Evolutionary conservation across 2,329 filamentous ascomycete genomes (phyloP).

Genomic region (Aspergillus intermedius): DNA sequence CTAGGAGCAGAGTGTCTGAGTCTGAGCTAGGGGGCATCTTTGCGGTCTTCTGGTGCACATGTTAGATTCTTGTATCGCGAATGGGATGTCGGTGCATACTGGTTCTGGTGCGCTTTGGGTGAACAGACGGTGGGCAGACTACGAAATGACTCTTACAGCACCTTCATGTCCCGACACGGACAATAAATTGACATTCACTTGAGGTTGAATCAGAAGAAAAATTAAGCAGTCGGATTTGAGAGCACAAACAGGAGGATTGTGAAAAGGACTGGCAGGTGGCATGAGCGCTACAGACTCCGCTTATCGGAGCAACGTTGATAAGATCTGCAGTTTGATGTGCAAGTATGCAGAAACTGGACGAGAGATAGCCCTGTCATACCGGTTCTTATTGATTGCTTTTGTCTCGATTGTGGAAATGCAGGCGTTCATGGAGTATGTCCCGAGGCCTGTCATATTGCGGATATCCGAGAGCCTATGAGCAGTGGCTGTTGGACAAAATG

Average conservation of each 20-base stretch:
- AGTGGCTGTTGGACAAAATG: too few relatives aligned
- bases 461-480: too few relatives aligned
- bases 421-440: too few relatives aligned
- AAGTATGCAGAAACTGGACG: too few relatives aligned
- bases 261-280: background rate
- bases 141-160: background rate
- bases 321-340: background rate
- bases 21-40: slow-evolving; percentile 43
- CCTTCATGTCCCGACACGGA: background rate
- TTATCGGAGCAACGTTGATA: slow-evolving; percentile 5
- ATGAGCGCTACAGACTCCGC: background rate
- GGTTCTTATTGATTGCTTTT: too few relatives aligned
- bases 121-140: background rate
- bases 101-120: too few relatives aligned
- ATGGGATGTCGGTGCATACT: too few relatives aligned
- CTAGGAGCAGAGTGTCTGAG: slow-evolving; percentile 55
- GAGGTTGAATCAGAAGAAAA: background rate
- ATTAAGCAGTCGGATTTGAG: too few relatives aligned
- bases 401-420: too few relatives aligned
- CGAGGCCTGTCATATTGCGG: too few relatives aligned
- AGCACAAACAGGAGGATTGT: background rate
- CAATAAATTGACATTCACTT: too few relatives aligned
- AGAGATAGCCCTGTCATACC: too few relatives aligned
- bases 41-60: background rate
- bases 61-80: background rate